phyloP scores from a whole-genome alignment of 345 rosid genomes.

The Eucalyptus regnans region DNA sequence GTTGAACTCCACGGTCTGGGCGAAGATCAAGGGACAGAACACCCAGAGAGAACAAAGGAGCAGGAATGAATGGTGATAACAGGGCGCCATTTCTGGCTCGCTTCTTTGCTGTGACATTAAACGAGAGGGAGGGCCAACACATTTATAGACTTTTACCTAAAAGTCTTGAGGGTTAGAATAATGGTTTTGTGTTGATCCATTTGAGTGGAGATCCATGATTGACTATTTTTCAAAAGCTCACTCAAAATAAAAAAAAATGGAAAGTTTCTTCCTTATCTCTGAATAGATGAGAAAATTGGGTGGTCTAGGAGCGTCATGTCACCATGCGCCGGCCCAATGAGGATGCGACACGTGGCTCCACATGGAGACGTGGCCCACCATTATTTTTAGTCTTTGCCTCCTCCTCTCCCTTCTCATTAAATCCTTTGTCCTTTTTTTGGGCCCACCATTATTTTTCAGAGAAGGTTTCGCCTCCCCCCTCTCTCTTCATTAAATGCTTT shows the following conservation, averaged over 20 bases:
- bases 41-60: neutral
- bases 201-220: neutral
- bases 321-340: no score
- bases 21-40: neutral
- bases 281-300: no score
- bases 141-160: neutral
- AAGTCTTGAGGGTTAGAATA: neutral
- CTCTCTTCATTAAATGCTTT: no score
- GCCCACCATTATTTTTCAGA: no score
- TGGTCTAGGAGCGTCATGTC: no score
- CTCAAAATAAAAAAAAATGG: neutral
- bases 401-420: no score
- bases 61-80: neutral
- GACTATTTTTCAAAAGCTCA: neutral
- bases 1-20: neutral
- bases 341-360: no score
- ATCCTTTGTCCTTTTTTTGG: no score
- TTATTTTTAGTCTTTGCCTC: no score
- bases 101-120: neutral
- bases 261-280: no score
- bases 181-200: neutral
- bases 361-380: no score
- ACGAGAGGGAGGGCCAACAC: neutral
- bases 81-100: neutral
- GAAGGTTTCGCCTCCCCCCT: no score